phyloP scores from a whole-genome alignment of 805 yeast species.

The Zygotorulaspora chibaensis region DNA sequence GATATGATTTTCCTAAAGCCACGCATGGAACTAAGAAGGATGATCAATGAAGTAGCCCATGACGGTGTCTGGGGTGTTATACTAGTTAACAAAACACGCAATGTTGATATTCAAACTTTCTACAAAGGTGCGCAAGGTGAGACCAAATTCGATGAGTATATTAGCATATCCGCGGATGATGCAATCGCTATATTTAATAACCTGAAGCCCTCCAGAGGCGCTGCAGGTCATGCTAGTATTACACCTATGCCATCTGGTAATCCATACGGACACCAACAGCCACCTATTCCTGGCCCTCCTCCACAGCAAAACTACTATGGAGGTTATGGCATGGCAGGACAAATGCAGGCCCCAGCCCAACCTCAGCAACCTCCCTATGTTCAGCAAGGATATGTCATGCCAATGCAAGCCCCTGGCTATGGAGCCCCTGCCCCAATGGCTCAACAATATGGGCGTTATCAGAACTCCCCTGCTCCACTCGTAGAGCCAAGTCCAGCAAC shows the following conservation, averaged over 20 bases:
- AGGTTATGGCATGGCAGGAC: slow-evolving; percentile 17
- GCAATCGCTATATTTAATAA: slow-evolving; percentile 47
- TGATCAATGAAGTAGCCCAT: slow-evolving; percentile 72
- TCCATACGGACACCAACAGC: slow-evolving; percentile 14
- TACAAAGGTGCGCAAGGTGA: slow-evolving; percentile 66
- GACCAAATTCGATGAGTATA: slow-evolving; percentile 78
- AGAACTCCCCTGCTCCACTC: slow-evolving; percentile 11
- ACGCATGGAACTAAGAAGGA: slow-evolving; percentile 41
- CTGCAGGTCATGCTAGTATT: slow-evolving; percentile 9
- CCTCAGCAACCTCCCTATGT: slow-evolving; percentile 20
- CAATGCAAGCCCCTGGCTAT: slow-evolving; percentile 15
- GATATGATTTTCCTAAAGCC: slow-evolving; percentile 43
- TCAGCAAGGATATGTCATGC: slow-evolving; percentile 12
- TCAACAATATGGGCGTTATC: slow-evolving; percentile 26
- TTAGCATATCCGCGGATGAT: slow-evolving; percentile 58
- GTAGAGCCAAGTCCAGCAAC: slow-evolving; percentile 21
- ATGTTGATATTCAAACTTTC: slow-evolving; percentile 68
- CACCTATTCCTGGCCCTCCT: slow-evolving; percentile 19
- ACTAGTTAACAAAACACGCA: slow-evolving; percentile 50
- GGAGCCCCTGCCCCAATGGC: slow-evolving; percentile 19
- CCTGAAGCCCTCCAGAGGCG: slow-evolving; percentile 24
- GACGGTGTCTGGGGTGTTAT: slow-evolving; percentile 73
- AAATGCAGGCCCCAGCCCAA: slow-evolving; percentile 17
- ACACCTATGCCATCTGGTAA: slow-evolving; percentile 14
- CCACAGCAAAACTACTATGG: slow-evolving; percentile 21